Base-by-base conservation (phyloP, 1,139 yeast genomes). In the Pichia sp. region DNA sequence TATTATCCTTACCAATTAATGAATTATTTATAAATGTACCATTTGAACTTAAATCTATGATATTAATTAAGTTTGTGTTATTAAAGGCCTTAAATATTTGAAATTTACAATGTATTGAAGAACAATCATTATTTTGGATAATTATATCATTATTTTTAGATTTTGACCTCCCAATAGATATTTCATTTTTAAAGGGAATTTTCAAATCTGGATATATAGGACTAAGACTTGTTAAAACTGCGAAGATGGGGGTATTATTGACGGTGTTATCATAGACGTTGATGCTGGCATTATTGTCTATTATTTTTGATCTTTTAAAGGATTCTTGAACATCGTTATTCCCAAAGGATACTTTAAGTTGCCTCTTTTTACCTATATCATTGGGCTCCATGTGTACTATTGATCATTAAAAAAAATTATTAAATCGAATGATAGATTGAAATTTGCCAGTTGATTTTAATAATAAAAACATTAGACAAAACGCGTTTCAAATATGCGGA, bases 1-100 rank as follows among this genome's bases (percentile, higher is more conserved):
- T 74, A 27, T 77, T 73, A 16, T 74, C 75, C 46, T 73, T 76
- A 0, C 82, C 83, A 3, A 84, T 62, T 45, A 72, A 64, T 42
- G 75, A 77, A 18, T 80, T 87, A 61, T 85, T 86, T 18, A 85
- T 71, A 58, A 71, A 82, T 0, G 87, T 78, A 1, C 93, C 93
- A 62, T 85, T 85, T 7, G 87, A 72, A 58, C 89, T 83, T 46
- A 73, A 60, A 64, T 85, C 91, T 3, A 78, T 73, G 22, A 84
- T 62, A 56, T 76, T 76, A 41, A 82, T 66, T 45, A 77, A 68
- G 27, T 69, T 70, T 27, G 71, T 69, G 33, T 70, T 71, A 33
- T 48, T 31, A 5, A 48, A 44, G 5, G 77, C 64, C 18, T 75
- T 67, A 18, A 46, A 46, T 2, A 52, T 46, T 13, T 33, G 27